Base-by-base conservation (phyloP, 257 asterid genomes). In the Fraxinus cuspidata region DNA sequence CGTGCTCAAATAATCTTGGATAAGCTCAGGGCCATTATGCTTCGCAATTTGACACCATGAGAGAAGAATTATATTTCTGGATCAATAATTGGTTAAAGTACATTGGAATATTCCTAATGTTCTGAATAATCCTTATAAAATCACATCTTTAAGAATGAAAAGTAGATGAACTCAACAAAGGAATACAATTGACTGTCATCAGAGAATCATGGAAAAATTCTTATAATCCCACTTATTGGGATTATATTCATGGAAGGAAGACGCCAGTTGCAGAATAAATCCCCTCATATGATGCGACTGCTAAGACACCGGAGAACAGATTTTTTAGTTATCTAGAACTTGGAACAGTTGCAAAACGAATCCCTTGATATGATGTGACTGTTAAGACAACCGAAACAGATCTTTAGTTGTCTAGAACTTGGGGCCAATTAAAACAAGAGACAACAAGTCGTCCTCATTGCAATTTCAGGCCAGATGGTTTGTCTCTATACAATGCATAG, bases 21-120 rank as follows among this genome's bases (percentile, higher is more conserved):
- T 56, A 31, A 72, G 70, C 70, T 75, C 67, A 23, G 29, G 73
- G 82, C 40, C 65, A 53, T 72, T 73, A 72, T 34, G 42, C 73
- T 8, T 25, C 7, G 8, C 11, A 27, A 27, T 63, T 23, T 63
- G 34, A 63, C 8, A 63, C 34, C 69, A 63, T 27, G 34, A 63
- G 69, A 25, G 35, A 10, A 21, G 31, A 63, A 63, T 23, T 23
- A 25, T 63, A 63, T 27, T 23, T 63, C 34, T 23, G 69, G 34
- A 63, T 63, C 69, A 63, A 23, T 63, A 58, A 8, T 27, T 63
- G 34, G 69, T 31, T 25, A 25, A 63, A 25, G 18, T 63, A 63
- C 68, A 63, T 10, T 21, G 16, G 68, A 23, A 23, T 23, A 21
- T 60, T 25, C 7, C 15, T 25, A 25, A 51, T 58, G 67, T 9